A percentile compares a stretch with the other conserved stretches of the same genome.
Evolutionary conservation across 2,329 filamentous ascomycete species (phyloP).

Genomic region (Periconia sp.): DNA sequence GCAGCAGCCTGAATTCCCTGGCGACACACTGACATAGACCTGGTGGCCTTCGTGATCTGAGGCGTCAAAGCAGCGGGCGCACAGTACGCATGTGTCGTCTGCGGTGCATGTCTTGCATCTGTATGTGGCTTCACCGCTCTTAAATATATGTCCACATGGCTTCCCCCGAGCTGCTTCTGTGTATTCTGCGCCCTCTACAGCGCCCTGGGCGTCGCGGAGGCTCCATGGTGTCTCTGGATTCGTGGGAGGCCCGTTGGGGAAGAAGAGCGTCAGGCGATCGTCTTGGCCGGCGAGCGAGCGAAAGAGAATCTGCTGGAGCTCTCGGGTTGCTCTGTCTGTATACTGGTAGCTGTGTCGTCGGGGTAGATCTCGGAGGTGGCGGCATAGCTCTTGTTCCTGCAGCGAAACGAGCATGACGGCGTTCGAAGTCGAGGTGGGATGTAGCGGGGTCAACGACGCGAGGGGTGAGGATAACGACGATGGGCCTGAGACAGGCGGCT

Average conservation of each 20-base stretch:
- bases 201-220: conserved; percentile 85
- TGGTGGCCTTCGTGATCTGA: conserved; percentile 94
- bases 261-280: conserved; percentile 79
- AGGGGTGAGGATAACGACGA: conserved; percentile 2
- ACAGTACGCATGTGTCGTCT: conserved; percentile 95
- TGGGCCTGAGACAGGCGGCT: not conserved
- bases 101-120: conserved; percentile 91
- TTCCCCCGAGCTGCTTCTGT: conserved; percentile 89
- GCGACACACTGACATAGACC: conserved; percentile 85
- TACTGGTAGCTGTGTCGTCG: conserved; percentile 77
- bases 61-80: conserved; percentile 90
- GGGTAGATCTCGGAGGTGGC: conserved; percentile 80
- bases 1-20: conserved; percentile 93
- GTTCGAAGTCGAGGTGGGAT: conserved; percentile 14
- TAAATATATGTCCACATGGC: conserved; percentile 97
- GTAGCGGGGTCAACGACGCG: conserved; percentile 16
- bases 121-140: conserved; percentile 90
- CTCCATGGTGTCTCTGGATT: conserved; percentile 69
- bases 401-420: conserved; percentile 54
- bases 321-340: conserved; percentile 70
- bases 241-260: conserved; percentile 72
- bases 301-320: conserved; percentile 82
- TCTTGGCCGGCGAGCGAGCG: conserved; percentile 80
- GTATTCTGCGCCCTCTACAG: conserved; percentile 93
- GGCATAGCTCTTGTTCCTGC: conserved; percentile 80